These are phyloP conservation scores for Scedosporium aurantiacum DNA, from an alignment of 2,329 filamentous ascomycete genomes.

Conservation along the genomic window DNA sequence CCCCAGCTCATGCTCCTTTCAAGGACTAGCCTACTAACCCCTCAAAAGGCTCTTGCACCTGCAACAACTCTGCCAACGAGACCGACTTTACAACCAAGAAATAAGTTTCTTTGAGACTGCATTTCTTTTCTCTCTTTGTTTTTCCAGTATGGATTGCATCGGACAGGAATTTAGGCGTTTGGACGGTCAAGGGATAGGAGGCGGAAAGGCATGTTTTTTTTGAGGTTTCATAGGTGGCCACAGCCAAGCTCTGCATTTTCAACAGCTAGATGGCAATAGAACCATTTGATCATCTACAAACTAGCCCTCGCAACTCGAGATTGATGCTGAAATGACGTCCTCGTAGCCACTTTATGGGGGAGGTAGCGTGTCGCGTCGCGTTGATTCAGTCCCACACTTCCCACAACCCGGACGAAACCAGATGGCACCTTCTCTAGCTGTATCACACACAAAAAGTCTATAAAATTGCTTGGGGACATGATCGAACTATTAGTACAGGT, in stretches of 20 bases:
- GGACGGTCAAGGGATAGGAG: background rate
- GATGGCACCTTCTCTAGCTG: background rate
- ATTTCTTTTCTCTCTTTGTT: background rate
- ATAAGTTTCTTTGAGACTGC: constrained; percentile 16
- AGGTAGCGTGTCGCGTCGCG: background rate
- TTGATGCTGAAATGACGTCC: too few relatives aligned
- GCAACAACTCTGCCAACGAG: constrained; percentile 70
- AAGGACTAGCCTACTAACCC: background rate
- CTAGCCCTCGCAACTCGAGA: too few relatives aligned
- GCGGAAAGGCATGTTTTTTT: background rate
- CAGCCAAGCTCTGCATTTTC: background rate
- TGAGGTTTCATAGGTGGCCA: background rate
- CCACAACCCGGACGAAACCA: background rate
- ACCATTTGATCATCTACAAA: background rate
- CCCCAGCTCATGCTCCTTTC: background rate
- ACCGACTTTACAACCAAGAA: constrained; percentile 75
- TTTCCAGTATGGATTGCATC: background rate
- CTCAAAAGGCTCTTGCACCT: constrained; percentile 59
- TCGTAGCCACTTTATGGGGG: too few relatives aligned
- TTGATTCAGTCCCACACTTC: background rate
- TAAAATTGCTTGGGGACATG: background rate
- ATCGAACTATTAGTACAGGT: constrained; percentile 3
- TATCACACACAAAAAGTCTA: background rate
- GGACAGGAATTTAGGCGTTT: background rate
- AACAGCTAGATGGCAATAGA: background rate